A percentile compares a stretch with the other conserved stretches of the same genome.
phyloP scores from a whole-genome alignment of 768 basidiomycete genomes.

The Xerocomus brunneocitrinus region DNA sequence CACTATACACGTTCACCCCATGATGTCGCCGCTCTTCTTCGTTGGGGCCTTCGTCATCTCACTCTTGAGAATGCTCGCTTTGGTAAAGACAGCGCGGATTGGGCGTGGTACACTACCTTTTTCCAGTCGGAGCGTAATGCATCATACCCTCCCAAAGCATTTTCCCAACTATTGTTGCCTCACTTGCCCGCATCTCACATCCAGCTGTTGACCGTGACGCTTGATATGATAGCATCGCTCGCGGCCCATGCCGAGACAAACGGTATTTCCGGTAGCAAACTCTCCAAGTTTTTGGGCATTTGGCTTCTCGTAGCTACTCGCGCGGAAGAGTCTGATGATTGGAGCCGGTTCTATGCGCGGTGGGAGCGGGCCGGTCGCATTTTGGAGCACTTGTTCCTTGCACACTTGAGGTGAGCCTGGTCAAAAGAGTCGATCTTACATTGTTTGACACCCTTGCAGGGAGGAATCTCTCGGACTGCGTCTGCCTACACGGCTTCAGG shows the following conservation, averaged over 20 bases:
- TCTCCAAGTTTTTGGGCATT: conserved; percentile 66
- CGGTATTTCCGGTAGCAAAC: conserved; percentile 72
- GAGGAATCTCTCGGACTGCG: conserved; percentile 52
- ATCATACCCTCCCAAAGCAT: conserved; percentile 60
- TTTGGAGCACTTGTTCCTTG: conserved; percentile 73
- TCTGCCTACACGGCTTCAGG: conserved; percentile 66
- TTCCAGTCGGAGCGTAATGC: conserved; percentile 52
- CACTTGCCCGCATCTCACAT: conserved; percentile 53
- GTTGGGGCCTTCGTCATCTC: conserved; percentile 78
- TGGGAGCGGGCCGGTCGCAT: conserved; percentile 74
- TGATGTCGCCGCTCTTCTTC: conserved; percentile 74
- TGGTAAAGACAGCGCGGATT: conserved; percentile 50
- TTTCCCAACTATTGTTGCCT: conserved; percentile 58
- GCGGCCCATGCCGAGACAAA: conserved; percentile 70
- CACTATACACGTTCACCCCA: conserved; percentile 63
- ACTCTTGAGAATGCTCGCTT: conserved; percentile 56
- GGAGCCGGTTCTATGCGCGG: conserved; percentile 60
- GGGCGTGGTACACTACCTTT: conserved; percentile 67
- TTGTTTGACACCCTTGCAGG: conserved; percentile 32
- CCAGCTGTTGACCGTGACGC: conserved; percentile 51
- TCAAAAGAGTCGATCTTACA: not conserved
- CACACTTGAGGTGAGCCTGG: conserved; percentile 56
- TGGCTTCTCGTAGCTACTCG: conserved; percentile 60
- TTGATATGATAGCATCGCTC: conserved; percentile 64
- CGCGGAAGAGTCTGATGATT: conserved; percentile 50